phyloP scores from a whole-genome alignment of 352 stramenopile species.

The Thalassiosira exigua region DNA sequence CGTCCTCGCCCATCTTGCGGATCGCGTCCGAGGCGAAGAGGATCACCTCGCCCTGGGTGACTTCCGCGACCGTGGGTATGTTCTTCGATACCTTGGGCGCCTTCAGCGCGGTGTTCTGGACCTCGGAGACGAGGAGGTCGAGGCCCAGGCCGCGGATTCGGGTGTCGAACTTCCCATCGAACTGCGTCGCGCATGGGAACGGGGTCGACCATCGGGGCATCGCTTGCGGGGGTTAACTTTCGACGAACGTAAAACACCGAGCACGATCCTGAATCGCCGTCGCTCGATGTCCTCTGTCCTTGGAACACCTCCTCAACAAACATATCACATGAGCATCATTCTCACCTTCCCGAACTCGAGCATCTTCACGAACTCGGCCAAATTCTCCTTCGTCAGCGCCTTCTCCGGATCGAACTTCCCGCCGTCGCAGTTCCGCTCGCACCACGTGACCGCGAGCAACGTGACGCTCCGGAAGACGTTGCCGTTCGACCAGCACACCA shows the following conservation, averaged over 20 bases:
- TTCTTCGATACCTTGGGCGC: slow-evolving; percentile 75
- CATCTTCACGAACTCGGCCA: slow-evolving; percentile 75
- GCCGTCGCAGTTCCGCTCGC: slow-evolving; percentile 65
- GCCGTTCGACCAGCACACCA: slow-evolving; percentile 84
- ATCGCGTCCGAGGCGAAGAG: slow-evolving; percentile 76
- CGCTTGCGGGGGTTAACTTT: too few relatives aligned
- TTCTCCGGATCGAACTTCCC: slow-evolving; percentile 60
- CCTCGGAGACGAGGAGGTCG: slow-evolving; percentile 72
- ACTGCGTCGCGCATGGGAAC: too few relatives aligned
- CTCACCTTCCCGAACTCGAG: slow-evolving; percentile 84
- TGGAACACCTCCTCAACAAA: background rate
- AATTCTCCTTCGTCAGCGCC: slow-evolving; percentile 81
- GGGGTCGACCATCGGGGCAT: too few relatives aligned
- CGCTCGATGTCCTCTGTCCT: too few relatives aligned
- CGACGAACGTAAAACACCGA: too few relatives aligned
- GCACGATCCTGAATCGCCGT: too few relatives aligned
- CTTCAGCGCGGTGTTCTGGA: slow-evolving; percentile 84
- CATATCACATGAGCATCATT: slow-evolving; percentile 24
- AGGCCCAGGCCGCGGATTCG: slow-evolving; percentile 76
- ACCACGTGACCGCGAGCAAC: slow-evolving; percentile 79
- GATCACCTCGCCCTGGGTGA: slow-evolving; percentile 81
- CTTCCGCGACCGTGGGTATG: slow-evolving; percentile 81
- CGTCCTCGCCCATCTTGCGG: slow-evolving; percentile 70
- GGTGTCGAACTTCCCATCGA: slow-evolving; percentile 80
- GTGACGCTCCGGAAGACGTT: slow-evolving; percentile 86